Conservation (phyloP, 1,284 basidiomycete species). For the Trichosporon inkin region DNA sequence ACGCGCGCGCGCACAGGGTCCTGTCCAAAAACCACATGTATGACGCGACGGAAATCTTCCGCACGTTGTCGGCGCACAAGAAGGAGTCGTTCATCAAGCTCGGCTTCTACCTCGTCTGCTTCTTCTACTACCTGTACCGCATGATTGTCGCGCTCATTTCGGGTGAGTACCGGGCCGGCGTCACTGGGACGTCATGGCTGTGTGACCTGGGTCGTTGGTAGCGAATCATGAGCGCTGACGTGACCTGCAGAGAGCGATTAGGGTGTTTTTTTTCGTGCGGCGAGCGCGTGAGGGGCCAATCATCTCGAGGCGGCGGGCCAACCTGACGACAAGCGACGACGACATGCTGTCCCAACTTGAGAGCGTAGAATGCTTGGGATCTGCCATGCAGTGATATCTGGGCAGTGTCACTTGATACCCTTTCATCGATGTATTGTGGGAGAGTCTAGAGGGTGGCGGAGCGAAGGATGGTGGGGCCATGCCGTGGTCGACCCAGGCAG, state of each 20-base stretch:
- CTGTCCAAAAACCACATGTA: slow-evolving; percentile 95
- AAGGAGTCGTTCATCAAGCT: slow-evolving; percentile 96
- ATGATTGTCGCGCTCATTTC: slow-evolving; percentile 85
- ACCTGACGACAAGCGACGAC: neutral
- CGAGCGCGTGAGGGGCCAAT: neutral
- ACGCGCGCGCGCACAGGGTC: slow-evolving; percentile 60
- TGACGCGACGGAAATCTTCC: slow-evolving; percentile 98
- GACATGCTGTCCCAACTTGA: slow-evolving; percentile 1
- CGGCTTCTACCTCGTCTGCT: slow-evolving; percentile 87
- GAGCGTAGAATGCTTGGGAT: neutral
- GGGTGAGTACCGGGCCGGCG: slow-evolving; percentile 42
- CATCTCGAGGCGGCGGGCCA: neutral
- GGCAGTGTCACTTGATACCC: neutral
- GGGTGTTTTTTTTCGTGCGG: neutral
- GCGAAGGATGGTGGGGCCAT: neutral
- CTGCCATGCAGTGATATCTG: slow-evolving; percentile 4
- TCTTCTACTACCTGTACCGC: slow-evolving; percentile 95
- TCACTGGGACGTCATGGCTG: neutral
- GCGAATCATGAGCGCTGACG: slow-evolving; percentile 7
- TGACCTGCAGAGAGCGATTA: slow-evolving; percentile 16
- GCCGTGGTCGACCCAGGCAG: neutral
- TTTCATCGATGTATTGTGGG: neutral
- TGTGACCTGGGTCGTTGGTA: neutral
- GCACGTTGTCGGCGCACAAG: slow-evolving; percentile 89
- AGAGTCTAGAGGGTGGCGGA: neutral